Conservation (phyloP, 495 filamentous ascomycete species). For the Xylaria telfairii region DNA sequence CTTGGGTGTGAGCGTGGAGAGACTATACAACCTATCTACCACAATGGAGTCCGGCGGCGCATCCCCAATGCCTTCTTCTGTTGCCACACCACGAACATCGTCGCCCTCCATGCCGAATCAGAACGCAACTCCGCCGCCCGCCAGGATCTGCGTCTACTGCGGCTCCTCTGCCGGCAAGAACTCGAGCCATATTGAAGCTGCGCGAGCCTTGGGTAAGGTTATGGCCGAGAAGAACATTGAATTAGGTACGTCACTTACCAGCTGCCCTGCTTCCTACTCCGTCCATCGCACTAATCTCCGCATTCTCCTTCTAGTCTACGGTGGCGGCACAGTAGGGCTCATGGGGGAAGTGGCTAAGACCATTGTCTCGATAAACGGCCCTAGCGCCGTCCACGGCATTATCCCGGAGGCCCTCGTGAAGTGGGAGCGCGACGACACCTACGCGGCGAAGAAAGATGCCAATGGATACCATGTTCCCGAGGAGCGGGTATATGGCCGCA, state of each 20-base stretch:
- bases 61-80: slow-evolving; percentile 39
- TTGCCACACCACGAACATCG: slow-evolving; percentile 30
- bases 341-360: slow-evolving; percentile 93
- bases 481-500: slow-evolving; percentile 75
- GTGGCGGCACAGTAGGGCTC: slow-evolving; percentile 89
- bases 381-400: slow-evolving; percentile 85
- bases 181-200: slow-evolving; percentile 73
- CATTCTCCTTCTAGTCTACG: slow-evolving; percentile 66
- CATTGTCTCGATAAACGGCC: slow-evolving; percentile 84
- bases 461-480: slow-evolving; percentile 58
- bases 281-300: slow-evolving; percentile 20
- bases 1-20: slow-evolving; percentile 6
- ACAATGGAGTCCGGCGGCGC: slow-evolving; percentile 50
- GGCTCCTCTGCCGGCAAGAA: slow-evolving; percentile 74
- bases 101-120: slow-evolving; percentile 37
- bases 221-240: slow-evolving; percentile 76
- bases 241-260: slow-evolving; percentile 52
- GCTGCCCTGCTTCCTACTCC: not conserved
- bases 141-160: slow-evolving; percentile 80
- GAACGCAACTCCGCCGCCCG: slow-evolving; percentile 45
- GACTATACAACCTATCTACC: not conserved
- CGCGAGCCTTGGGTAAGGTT: slow-evolving; percentile 73
- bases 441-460: slow-evolving; percentile 44
- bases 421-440: slow-evolving; percentile 68
- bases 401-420: slow-evolving; percentile 86